A percentile compares a stretch with the other conserved stretches of the same genome.
phyloP scores from a whole-genome alignment of 1,139 yeast species.

The Debaryomycetaceae sp. region DNA sequence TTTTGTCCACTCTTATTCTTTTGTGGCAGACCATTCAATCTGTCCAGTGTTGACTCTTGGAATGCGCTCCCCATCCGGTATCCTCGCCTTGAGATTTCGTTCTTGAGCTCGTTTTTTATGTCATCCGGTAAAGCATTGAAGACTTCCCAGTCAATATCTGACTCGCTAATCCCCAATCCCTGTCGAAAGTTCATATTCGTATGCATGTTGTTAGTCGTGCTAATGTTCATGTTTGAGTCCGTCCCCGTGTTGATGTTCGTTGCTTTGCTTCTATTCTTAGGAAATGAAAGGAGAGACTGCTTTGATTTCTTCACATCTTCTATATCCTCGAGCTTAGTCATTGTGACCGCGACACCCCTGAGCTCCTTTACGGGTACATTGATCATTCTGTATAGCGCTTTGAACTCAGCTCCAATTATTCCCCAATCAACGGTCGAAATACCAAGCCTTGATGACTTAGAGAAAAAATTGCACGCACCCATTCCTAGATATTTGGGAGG shows the following conservation, averaged over 20 bases:
- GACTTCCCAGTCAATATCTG: constrained; percentile 50
- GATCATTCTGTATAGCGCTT: constrained; percentile 52
- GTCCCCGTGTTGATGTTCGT: not conserved
- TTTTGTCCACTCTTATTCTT: constrained; percentile 14
- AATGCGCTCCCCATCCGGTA: not conserved
- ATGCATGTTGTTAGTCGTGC: too few species aligned
- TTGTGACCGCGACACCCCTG: constrained; percentile 74
- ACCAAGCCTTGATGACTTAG: constrained; percentile 61
- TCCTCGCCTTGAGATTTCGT: constrained; percentile 42
- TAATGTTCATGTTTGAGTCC: constrained; percentile 2
- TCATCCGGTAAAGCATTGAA: constrained; percentile 53
- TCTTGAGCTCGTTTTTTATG: constrained; percentile 45
- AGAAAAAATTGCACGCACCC: constrained; percentile 69
- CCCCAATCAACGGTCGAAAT: constrained; percentile 62
- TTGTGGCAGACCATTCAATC: constrained; percentile 10
- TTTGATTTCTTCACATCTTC: constrained; percentile 23
- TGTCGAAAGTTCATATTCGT: too few species aligned
- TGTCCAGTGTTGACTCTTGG: constrained; percentile 11
- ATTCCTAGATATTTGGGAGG: constrained; percentile 82
- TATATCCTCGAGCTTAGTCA: constrained; percentile 50
- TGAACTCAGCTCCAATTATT: constrained; percentile 56
- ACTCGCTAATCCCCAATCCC: not conserved
- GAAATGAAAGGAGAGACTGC: constrained; percentile 44
- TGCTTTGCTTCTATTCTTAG: constrained; percentile 3
- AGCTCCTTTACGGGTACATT: constrained; percentile 64